Base-by-base conservation (phyloP, 257 asterid genomes). In the Hygrophila difformis region DNA sequence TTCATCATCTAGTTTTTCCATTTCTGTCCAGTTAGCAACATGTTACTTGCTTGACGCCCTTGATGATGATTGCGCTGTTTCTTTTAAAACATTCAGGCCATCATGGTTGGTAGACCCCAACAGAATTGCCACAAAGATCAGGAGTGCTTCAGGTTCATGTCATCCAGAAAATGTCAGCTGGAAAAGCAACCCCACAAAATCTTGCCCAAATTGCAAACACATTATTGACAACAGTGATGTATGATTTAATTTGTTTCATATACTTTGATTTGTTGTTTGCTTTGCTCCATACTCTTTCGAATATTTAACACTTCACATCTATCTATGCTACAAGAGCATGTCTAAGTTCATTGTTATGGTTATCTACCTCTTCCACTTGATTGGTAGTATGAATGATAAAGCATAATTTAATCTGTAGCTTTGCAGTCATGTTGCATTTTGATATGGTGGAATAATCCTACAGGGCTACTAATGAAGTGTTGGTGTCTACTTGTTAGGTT, bases 41-140 rank as follows among this genome's bases (percentile, higher is more conserved):
- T 9, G 12, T 10, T 33, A 12, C 37, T 33, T 33, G 29, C 12
- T 33, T 10, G 21, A n/a, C n/a, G 59, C 52, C 15, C 26, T 52
- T n/a, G n/a, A n/a, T 56, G 23, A 22, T 22, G 33, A 53, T 33
- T 39, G 13, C 31, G 1, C 43, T 47, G 11, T 51, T 51, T 49
- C 43, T 23, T 68, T 51, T 18, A 1, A 28, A 33, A 53, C 47
- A n/a, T 62, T 87, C 86, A 86, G 92, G 61, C 73, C 84, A 1
- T 68, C 93, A 31, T 91, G 98, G 98, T 55, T 91, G 71, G 88
- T 91, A 42, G 98, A 91, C 64, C 60, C 78, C 12, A 86, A 56
- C 20, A 69, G 98, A 72, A 61, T 89, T 18, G 98, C 98, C 54
- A 62, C 94, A 6, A 89, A 89, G 69, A 89, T 89, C 44, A 78